Evolutionary conservation across 2,329 filamentous ascomycete species (phyloP).

Genomic region (Exutisphaerella laricina): DNA sequence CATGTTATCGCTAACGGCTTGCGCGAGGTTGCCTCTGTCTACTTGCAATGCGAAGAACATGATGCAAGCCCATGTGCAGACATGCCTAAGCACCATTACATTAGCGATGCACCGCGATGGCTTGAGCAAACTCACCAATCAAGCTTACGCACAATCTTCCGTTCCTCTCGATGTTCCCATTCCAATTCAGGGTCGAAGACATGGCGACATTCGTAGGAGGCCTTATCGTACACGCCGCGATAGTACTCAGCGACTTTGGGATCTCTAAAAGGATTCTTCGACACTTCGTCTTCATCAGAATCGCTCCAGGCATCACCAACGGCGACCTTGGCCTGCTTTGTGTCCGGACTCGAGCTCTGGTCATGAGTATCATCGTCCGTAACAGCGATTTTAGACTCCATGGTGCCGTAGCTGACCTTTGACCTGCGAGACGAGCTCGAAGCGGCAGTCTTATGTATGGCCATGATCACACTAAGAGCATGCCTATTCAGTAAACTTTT

Average conservation of each 20-base stretch:
- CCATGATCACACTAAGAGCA: no score
- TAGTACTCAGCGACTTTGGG: constrained; percentile 49
- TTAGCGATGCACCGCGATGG: not conserved
- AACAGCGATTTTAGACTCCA: not conserved
- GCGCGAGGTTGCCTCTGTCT: constrained; percentile 23
- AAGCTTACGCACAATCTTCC: constrained; percentile 26
- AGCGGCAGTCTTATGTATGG: no score
- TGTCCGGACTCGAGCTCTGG: not conserved
- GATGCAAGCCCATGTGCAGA: constrained; percentile 19
- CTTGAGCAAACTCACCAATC: constrained; percentile 7
- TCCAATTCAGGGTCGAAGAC: constrained; percentile 43
- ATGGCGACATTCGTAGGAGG: constrained; percentile 45
- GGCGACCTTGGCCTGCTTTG: not conserved
- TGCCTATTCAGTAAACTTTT: no score
- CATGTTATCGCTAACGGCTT: constrained; percentile 21
- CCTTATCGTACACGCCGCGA: constrained; percentile 49
- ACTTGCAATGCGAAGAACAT: constrained; percentile 22
- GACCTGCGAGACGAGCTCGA: no score
- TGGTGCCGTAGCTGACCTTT: not conserved
- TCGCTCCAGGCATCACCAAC: not conserved
- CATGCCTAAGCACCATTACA: constrained; percentile 5
- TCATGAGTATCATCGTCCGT: not conserved
- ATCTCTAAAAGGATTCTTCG: constrained; percentile 42
- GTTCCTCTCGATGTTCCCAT: constrained; percentile 40
- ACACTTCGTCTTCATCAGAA: not conserved